Evolutionary conservation across 306 rosid genomes (phyloP).

Genomic region (Bauhinia variegata): DNA sequence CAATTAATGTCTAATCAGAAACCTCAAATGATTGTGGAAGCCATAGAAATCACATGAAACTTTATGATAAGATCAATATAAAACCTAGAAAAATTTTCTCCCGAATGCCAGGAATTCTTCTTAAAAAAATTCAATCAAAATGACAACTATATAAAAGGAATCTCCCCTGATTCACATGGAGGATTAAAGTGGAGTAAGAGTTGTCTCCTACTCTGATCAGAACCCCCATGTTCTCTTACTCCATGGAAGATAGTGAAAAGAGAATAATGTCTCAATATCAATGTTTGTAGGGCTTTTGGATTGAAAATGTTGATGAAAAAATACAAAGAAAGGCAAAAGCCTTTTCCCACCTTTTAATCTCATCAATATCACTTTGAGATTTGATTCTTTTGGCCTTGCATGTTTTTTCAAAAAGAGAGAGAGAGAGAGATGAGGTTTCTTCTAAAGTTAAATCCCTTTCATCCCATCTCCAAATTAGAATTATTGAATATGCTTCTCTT

Average conservation of each 20-base stretch:
- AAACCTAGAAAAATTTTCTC: background rate
- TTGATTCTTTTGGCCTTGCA: constrained; percentile 48
- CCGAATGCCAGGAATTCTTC: background rate
- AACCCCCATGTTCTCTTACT: constrained; percentile 41
- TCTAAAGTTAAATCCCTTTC: constrained; percentile 46
- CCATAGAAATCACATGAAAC: constrained; percentile 34
- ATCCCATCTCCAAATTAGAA: constrained; percentile 40
- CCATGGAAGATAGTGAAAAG: constrained; percentile 49
- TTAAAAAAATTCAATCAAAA: background rate
- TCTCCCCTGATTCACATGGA: constrained; percentile 51
- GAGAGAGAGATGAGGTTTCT: constrained; percentile 28
- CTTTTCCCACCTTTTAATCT: constrained; percentile 46
- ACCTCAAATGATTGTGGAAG: constrained; percentile 42
- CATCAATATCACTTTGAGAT: constrained; percentile 42
- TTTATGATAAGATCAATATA: constrained; percentile 17
- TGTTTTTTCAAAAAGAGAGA: constrained; percentile 46
- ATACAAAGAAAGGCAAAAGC: constrained; percentile 41
- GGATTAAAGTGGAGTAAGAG: constrained; percentile 39
- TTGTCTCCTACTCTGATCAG: constrained; percentile 40
- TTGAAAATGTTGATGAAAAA: constrained; percentile 20
- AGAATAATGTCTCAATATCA: constrained; percentile 52
- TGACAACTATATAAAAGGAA: constrained; percentile 27
- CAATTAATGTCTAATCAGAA: constrained; percentile 36
- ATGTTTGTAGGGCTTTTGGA: constrained; percentile 22
- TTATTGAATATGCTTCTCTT: constrained; percentile 42